Conservation (phyloP, 257 asterid genomes). For the Linaria vulgaris region DNA sequence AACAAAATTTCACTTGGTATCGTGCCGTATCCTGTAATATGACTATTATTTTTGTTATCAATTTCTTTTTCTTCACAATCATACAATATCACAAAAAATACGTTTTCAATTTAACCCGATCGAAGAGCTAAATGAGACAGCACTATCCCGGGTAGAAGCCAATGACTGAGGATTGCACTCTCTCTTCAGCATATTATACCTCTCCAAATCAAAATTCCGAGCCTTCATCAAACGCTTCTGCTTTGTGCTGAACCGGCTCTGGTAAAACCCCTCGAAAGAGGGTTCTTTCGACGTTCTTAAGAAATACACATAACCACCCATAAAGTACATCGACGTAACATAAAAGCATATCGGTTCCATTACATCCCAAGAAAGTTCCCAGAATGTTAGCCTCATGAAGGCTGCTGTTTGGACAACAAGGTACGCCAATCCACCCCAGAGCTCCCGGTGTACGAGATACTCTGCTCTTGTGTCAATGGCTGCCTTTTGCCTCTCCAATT, state of each 20-base stretch:
- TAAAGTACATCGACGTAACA: conserved; percentile 67
- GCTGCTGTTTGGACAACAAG: conserved; percentile 71
- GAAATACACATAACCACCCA: conserved; percentile 82
- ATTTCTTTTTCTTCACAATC: conserved; percentile 3
- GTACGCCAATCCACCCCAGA: conserved; percentile 70
- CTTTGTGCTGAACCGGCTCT: conserved; percentile 61
- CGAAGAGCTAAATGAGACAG: conserved; percentile 23
- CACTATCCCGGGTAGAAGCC: background rate
- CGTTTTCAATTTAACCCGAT: background rate
- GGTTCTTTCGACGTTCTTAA: conserved; percentile 74
- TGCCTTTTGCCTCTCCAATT: conserved; percentile 60
- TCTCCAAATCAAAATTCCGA: conserved; percentile 50
- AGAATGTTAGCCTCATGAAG: conserved; percentile 87
- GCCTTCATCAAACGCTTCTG: conserved; percentile 59
- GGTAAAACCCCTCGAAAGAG: conserved; percentile 75
- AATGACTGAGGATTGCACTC: conserved; percentile 35
- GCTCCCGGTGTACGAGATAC: conserved; percentile 52
- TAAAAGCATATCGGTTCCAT: conserved; percentile 97
- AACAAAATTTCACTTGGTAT: no score
- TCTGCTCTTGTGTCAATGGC: conserved; percentile 61
- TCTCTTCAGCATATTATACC: conserved; percentile 56
- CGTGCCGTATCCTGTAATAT: background rate
- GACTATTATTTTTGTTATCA: background rate
- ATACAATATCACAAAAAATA: conserved; percentile 12
- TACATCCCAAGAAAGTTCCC: conserved; percentile 96